phyloP scores from a whole-genome alignment of 2,329 filamentous ascomycete genomes.

The Xylaria sp. region DNA sequence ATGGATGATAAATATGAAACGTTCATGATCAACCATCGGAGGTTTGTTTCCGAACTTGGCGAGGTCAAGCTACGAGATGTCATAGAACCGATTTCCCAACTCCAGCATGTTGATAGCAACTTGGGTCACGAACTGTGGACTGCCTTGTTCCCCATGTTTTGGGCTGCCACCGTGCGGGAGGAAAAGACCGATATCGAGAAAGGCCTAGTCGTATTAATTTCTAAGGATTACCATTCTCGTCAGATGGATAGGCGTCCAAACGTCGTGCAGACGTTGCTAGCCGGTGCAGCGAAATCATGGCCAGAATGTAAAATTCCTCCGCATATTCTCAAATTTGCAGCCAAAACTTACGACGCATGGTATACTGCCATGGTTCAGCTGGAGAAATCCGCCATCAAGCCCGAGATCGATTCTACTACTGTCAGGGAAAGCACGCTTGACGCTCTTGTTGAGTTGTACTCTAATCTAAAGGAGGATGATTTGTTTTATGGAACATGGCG shows the following conservation, averaged over 20 bases:
- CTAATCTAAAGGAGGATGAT: constrained; percentile 90
- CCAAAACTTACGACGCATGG: constrained; percentile 94
- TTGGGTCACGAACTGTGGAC: constrained; percentile 92
- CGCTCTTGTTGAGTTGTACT: constrained; percentile 91
- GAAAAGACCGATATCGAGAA: constrained; percentile 90
- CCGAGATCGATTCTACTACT: constrained; percentile 80
- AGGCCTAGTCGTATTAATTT: constrained; percentile 86
- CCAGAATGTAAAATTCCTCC: constrained; percentile 92
- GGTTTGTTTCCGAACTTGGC: constrained; percentile 82
- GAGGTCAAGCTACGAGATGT: constrained; percentile 89
- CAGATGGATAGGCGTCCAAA: constrained; percentile 96
- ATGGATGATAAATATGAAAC: constrained; percentile 81
- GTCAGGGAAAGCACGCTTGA: constrained; percentile 95
- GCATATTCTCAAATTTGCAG: constrained; percentile 94
- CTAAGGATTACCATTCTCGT: constrained; percentile 92
- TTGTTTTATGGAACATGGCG: constrained; percentile 98
- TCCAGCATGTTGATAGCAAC: constrained; percentile 86
- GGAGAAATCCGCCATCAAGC: constrained; percentile 85
- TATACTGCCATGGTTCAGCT: constrained; percentile 92
- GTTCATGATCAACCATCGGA: constrained; percentile 77
- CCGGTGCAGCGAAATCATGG: constrained; percentile 82
- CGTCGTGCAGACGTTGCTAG: constrained; percentile 89
- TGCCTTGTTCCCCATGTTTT: constrained; percentile 88
- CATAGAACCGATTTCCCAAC: constrained; percentile 85
- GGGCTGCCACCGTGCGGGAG: constrained; percentile 86